Evolutionary conservation across 495 filamentous ascomycete species (phyloP).

Genomic region (Cercophora scortea): DNA sequence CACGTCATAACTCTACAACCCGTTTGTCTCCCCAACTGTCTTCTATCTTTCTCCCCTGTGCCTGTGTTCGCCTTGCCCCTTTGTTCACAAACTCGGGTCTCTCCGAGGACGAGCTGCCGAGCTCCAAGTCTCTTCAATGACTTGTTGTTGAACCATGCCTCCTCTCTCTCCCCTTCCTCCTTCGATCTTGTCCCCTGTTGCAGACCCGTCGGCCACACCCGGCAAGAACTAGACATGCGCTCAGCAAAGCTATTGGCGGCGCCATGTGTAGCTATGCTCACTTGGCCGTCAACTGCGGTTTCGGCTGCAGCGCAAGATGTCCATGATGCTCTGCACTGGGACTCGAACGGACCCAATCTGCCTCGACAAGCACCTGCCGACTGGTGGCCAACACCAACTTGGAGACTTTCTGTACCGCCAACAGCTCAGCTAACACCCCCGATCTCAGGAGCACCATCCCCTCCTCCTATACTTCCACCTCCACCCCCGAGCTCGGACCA

Average conservation of each 20-base stretch:
- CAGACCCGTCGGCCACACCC: neutral
- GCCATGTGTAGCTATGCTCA: constrained; percentile 4
- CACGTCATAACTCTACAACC: constrained; percentile 4
- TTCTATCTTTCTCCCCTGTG: neutral
- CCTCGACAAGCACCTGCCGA: neutral
- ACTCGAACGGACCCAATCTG: neutral
- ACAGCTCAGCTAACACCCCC: constrained; percentile 13
- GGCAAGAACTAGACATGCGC: constrained; percentile 7
- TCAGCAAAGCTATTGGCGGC: constrained; percentile 6
- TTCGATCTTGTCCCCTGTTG: neutral
- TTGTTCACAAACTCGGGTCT: neutral
- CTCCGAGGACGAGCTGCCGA: neutral
- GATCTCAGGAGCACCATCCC: constrained; percentile 7
- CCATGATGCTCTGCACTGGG: neutral
- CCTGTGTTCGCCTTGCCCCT: neutral
- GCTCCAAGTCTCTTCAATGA: constrained; percentile 6
- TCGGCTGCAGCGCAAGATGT: constrained; percentile 4
- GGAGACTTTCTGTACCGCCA: neutral
- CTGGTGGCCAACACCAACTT: constrained; percentile 1
- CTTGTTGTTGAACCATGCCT: constrained; percentile 5
- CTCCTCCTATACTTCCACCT: neutral
- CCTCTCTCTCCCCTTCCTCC: neutral
- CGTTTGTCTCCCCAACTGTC: constrained; percentile 15
- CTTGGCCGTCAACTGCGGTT: constrained; percentile 2
- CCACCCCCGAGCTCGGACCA: neutral